A percentile compares a stretch with the other conserved stretches of the same genome.
Conservation (phyloP, 768 basidiomycete species). For the Suillus sp. region DNA sequence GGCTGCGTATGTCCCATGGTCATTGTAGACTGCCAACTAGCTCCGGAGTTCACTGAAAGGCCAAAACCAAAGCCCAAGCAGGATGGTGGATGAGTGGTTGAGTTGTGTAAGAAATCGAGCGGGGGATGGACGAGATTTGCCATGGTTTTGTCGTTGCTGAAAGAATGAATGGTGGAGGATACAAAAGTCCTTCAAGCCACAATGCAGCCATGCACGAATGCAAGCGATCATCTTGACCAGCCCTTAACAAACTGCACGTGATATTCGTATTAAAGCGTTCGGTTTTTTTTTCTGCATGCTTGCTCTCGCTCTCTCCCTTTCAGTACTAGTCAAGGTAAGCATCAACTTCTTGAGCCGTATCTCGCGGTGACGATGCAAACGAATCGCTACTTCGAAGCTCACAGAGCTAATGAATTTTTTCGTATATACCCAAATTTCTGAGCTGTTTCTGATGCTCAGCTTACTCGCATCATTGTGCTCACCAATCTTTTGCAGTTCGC, state of each 20-base stretch:
- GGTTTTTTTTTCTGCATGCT: conserved; percentile 12
- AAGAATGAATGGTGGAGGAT: conserved; percentile 19
- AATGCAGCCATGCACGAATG: conserved; percentile 8
- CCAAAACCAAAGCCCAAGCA: conserved; percentile 78
- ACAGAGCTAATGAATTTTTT: conserved; percentile 60
- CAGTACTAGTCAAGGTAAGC: too few species aligned
- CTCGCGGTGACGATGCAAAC: conserved; percentile 60
- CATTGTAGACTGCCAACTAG: conserved; percentile 49
- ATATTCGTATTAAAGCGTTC: conserved; percentile 14
- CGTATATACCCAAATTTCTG: conserved; percentile 94
- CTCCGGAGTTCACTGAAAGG: conserved; percentile 44
- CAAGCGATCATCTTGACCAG: conserved; percentile 26
- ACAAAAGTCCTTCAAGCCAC: conserved; percentile 13
- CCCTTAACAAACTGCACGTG: conserved; percentile 42
- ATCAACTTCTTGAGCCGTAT: conserved; percentile 17
- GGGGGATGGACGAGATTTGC: conserved; percentile 71
- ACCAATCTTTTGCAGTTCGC: conserved; percentile 1
- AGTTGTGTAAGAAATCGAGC: conserved; percentile 61
- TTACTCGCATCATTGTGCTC: conserved; percentile 6
- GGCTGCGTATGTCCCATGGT: conserved; percentile 43
- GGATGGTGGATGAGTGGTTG: conserved; percentile 61
- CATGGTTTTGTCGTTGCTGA: conserved; percentile 45
- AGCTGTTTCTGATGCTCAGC: conserved; percentile 39
- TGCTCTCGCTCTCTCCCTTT: conserved; percentile 20
- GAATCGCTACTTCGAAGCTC: conserved; percentile 91